A percentile compares a stretch with the other conserved stretches of the same genome.
Conservation (phyloP, 805 yeast species). For the Candida wancherniae region DNA sequence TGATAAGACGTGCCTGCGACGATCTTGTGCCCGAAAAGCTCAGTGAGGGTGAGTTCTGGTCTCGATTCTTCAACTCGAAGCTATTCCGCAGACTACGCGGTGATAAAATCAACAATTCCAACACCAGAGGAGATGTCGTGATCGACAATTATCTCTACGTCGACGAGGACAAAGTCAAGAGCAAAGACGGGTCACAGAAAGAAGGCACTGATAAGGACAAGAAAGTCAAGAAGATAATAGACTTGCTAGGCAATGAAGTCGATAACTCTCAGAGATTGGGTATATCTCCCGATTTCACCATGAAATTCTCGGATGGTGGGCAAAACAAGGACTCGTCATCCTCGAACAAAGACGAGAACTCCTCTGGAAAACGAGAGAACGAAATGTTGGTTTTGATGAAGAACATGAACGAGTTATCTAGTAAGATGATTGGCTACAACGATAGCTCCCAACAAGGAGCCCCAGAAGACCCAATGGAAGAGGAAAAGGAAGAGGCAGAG, state of each 20-base stretch:
- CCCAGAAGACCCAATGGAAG: constrained; percentile 24
- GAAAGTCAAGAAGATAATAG: constrained; percentile 65
- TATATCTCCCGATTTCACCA: constrained; percentile 82
- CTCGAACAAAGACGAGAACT: constrained; percentile 7
- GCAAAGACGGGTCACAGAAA: constrained; percentile 26
- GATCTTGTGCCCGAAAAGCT: constrained; percentile 82
- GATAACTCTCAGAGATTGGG: constrained; percentile 77
- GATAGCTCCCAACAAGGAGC: constrained; percentile 17
- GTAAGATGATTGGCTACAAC: constrained; percentile 58
- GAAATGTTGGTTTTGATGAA: constrained; percentile 74
- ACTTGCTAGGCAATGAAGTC: constrained; percentile 73
- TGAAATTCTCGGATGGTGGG: constrained; percentile 59
- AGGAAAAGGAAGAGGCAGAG: constrained; percentile 42
- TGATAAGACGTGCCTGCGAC: constrained; percentile 80
- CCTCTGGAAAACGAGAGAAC: constrained; percentile 29
- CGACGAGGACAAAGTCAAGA: constrained; percentile 52
- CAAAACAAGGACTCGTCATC: constrained; percentile 7
- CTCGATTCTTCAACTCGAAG: constrained; percentile 87
- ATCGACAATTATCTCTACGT: constrained; percentile 77
- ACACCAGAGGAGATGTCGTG: constrained; percentile 77
- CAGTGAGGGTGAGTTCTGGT: constrained; percentile 93
- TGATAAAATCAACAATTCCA: constrained; percentile 64
- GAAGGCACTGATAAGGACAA: constrained; percentile 38
- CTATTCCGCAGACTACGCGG: constrained; percentile 85
- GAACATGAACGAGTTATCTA: constrained; percentile 84